These are phyloP conservation scores for Solanum habrochaites DNA, from an alignment of 257 asterid genomes.

Conservation along the genomic window DNA sequence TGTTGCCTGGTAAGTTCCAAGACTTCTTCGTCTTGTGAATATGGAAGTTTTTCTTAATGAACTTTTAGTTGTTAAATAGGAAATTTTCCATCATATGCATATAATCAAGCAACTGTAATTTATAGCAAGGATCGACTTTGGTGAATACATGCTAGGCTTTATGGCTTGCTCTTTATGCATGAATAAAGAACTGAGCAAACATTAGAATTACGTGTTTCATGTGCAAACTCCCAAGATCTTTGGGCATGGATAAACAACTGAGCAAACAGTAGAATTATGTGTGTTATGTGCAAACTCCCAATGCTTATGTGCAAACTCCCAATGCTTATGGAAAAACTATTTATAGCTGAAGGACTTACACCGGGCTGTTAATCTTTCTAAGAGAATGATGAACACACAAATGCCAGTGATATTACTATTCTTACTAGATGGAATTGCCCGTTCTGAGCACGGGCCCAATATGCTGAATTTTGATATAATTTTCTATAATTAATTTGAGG, in stretches of 20 bases:
- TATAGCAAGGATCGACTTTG: neutral
- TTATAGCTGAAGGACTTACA: neutral
- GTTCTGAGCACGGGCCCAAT: too few relatives aligned
- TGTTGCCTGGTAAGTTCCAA: conserved; percentile 52
- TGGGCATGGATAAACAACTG: neutral
- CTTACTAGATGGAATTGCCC: too few relatives aligned
- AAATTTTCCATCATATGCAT: neutral
- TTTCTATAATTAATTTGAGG: too few relatives aligned
- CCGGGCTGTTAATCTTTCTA: neutral
- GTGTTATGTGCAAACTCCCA: neutral
- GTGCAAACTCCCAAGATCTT: neutral
- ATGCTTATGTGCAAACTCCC: neutral
- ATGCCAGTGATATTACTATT: neutral
- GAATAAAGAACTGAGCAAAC: neutral
- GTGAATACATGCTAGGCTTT: neutral
- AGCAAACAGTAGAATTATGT: neutral
- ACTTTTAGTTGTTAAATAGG: neutral
- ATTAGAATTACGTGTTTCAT: neutral
- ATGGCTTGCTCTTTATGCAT: neutral
- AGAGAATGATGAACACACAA: neutral
- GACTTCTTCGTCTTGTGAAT: neutral
- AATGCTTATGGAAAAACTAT: neutral
- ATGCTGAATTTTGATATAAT: too few relatives aligned
- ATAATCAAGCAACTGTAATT: neutral
- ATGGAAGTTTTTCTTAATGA: neutral